Evolutionary conservation across 1,284 basidiomycete genomes (phyloP), one percentile per base, ranked within the genome.

Genomic region (Ganoderma meredithae): DNA sequence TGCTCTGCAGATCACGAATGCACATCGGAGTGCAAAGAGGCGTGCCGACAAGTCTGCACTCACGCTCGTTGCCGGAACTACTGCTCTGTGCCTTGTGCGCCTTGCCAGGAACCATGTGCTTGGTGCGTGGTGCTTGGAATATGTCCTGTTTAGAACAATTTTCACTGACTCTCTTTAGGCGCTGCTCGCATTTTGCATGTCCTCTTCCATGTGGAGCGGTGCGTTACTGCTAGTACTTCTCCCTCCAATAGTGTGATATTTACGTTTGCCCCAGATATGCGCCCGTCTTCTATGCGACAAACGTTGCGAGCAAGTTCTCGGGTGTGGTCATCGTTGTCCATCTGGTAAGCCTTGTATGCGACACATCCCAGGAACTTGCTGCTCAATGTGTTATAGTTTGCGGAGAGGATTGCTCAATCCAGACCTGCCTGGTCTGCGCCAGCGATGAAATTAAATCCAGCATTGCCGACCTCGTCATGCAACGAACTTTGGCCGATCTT

Each of bases 141-240:
- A 25, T 19, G 5, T 13, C 15, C 31, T 62, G 33, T 31, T 60
- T n/a, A 22, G n/a, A n/a, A 19, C 31, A 33, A 9, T 22, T 27
- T 27, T 41, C 2, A 63, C 13, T 3, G 15, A n/a, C n/a, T 22
- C n/a, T 47, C 44, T n/a, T 5, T 19, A 74, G 75, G 89, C 84
- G 68, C 75, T 93, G 91, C 73, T 70, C 81, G 6, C 89, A 92
- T 69, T 74, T 83, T 33, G 60, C 65, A 1, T 93, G 92, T 68
- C 85, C 86, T 2, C 83, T 92, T n/a, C 86, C 89, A 0, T 94
- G 92, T 72, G 90, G 90, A 15, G 90, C 89, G 22, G 91, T 91
- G 67, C 80, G 88, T 81, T 7, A 19, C n/a, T 19, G 17, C 19
- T n/a, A 6, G 8, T n/a, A 8, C 9, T 55, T 31, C 19, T 27